These are phyloP conservation scores for Populus davidiana DNA, from an alignment of 345 rosid genomes.

Conservation along the genomic window DNA sequence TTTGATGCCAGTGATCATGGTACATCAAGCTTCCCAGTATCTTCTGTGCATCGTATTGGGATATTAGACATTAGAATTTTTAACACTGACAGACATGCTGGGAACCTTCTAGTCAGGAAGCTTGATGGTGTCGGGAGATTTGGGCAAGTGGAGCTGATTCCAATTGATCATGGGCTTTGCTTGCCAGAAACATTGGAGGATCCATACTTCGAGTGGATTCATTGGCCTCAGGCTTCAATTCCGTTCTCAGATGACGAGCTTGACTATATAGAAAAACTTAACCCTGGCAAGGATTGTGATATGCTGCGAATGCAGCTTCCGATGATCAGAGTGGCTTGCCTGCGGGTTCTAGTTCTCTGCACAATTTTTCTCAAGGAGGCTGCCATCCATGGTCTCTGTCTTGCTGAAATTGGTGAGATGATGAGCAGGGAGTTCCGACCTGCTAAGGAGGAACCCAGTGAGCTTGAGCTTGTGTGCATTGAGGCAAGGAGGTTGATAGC, in stretches of 20 bases:
- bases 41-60: constrained; percentile 87
- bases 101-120: constrained; percentile 88
- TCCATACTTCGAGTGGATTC: constrained; percentile 99
- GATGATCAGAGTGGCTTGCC: constrained; percentile 91
- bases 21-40: constrained; percentile 91
- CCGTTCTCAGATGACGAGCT: constrained; percentile 98
- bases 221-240: constrained; percentile 98
- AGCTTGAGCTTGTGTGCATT: constrained; percentile 80
- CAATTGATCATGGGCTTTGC: constrained; percentile 97
- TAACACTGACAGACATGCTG: constrained; percentile 96
- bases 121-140: constrained; percentile 64
- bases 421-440: constrained; percentile 89
- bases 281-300: constrained; percentile 63
- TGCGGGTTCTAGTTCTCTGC: constrained; percentile 73
- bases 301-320: constrained; percentile 85
- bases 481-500: constrained; percentile 71
- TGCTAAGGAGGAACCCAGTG: constrained; percentile 96
- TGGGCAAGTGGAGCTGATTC: constrained; percentile 85
- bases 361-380: constrained; percentile 89
- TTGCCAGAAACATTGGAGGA: constrained; percentile 94
- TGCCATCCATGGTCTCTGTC: constrained; percentile 69
- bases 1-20: constrained; percentile 98
- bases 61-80: constrained; percentile 83
- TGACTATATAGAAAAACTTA: constrained; percentile 65
- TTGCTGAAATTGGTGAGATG: constrained; percentile 98